A percentile compares a stretch with the other conserved stretches of the same genome.
phyloP scores from a whole-genome alignment of 2,329 filamentous ascomycete species.

The Plectosphaerella cucumerina region DNA sequence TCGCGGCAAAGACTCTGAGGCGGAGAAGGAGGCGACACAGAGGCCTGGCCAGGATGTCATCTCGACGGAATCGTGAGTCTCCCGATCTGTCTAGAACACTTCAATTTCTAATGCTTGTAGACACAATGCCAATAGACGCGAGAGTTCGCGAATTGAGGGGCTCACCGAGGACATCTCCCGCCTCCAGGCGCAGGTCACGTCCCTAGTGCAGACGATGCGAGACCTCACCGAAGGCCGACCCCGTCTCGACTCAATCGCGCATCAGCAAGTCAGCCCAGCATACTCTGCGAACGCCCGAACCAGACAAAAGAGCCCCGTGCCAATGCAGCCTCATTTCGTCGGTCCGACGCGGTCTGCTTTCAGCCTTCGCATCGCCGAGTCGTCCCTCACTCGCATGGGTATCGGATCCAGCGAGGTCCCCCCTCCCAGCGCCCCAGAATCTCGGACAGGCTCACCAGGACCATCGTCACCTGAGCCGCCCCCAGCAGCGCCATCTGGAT shows the following conservation, averaged over 20 bases:
- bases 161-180: slow-evolving; percentile 22
- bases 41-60: too few relatives aligned
- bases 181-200: slow-evolving; percentile 23
- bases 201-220: slow-evolving; percentile 19
- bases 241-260: slow-evolving; percentile 1
- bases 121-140: too few relatives aligned
- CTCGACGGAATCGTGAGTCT: too few relatives aligned
- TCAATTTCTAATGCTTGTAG: too few relatives aligned
- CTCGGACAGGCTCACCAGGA: slow-evolving; percentile 10
- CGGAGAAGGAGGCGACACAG: slow-evolving; percentile 15
- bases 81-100: too few relatives aligned
- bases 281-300: slow-evolving; percentile 4
- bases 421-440: slow-evolving; percentile 18
- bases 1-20: slow-evolving; percentile 9
- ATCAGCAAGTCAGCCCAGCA: slow-evolving; percentile 7
- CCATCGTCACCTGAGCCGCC: slow-evolving; percentile 1
- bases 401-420: slow-evolving; percentile 22
- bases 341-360: slow-evolving; percentile 30
- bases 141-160: slow-evolving; percentile 9
- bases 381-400: slow-evolving; percentile 29
- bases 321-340: slow-evolving; percentile 29
- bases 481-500: slow-evolving; percentile 9
- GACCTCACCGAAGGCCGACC: slow-evolving; percentile 19
- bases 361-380: slow-evolving; percentile 28
- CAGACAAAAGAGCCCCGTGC: slow-evolving; percentile 11